These are phyloP conservation scores for Colletotrichum sp. DNA, from an alignment of 2,329 filamentous ascomycete genomes.

Conservation along the genomic window DNA sequence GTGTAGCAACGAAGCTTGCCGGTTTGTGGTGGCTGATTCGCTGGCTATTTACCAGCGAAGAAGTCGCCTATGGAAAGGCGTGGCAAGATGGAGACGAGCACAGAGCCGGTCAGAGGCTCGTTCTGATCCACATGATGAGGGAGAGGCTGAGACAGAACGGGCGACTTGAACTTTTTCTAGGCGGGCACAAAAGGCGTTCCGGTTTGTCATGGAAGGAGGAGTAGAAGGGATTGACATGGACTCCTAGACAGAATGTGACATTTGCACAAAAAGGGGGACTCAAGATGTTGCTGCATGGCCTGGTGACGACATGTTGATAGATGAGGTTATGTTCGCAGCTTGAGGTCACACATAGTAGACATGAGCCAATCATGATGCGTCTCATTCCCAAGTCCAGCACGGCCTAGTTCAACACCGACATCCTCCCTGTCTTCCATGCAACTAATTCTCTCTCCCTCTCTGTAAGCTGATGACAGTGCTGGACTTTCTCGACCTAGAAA, in stretches of 20 bases:
- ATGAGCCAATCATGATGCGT: background rate
- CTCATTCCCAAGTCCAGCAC: background rate
- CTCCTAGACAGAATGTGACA: background rate
- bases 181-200: slow-evolving; percentile 8
- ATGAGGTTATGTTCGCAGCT: background rate
- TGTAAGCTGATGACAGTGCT: background rate
- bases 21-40: background rate
- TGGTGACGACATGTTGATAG: background rate
- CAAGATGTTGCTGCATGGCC: background rate
- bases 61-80: background rate
- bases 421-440: background rate
- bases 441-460: background rate
- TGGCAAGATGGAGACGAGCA: background rate
- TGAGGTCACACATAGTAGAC: background rate
- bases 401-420: background rate
- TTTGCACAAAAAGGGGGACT: background rate
- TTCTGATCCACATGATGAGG: background rate
- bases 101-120: background rate
- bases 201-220: background rate
- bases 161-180: slow-evolving; percentile 11
- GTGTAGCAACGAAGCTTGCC: background rate
- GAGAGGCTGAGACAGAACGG: background rate
- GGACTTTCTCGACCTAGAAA: background rate
- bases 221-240: background rate
- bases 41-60: background rate